Percentiles rank a stretch among this genome's conserved stretches.
Evolutionary conservation across 2,329 filamentous ascomycete genomes (phyloP).

Genomic region (Plenodomus biglobosus): DNA sequence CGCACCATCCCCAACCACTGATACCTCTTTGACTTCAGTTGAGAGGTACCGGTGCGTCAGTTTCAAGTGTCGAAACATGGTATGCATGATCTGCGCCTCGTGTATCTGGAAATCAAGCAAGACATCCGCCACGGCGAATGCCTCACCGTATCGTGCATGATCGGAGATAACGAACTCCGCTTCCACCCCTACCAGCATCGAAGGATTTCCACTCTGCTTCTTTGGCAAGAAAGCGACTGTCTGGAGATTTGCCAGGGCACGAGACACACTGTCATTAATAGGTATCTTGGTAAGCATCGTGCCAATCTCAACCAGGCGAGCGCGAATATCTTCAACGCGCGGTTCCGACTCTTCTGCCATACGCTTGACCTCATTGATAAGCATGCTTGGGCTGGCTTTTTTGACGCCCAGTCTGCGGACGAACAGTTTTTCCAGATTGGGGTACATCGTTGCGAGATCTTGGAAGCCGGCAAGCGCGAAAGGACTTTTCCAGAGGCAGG

Average conservation of each 20-base stretch:
- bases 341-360: conserved; percentile 10
- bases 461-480: conserved; percentile 12
- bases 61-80: conserved; percentile 12
- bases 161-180: conserved; percentile 21
- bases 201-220: background rate
- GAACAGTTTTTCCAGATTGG: conserved; percentile 7
- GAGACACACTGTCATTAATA: conserved; percentile 3
- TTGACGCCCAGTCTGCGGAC: conserved; percentile 10
- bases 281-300: conserved; percentile 9
- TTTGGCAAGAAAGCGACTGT: conserved; percentile 18
- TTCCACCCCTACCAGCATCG: conserved; percentile 6
- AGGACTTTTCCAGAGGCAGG: conserved; percentile 18
- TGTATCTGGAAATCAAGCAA: conserved; percentile 19
- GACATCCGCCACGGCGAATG: conserved; percentile 5
- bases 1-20: conserved; percentile 7
- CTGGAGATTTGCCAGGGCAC: conserved; percentile 11
- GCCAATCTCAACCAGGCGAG: conserved; percentile 15
- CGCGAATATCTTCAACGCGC: conserved; percentile 8
- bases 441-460: conserved; percentile 13
- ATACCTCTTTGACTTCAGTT: conserved; percentile 12
- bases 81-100: conserved; percentile 17
- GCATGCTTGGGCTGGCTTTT: conserved; percentile 14
- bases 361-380: conserved; percentile 15
- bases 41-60: conserved; percentile 19
- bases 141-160: conserved; percentile 15